phyloP scores from a whole-genome alignment of 148 eudicot species.

The Bassia scoparia region DNA sequence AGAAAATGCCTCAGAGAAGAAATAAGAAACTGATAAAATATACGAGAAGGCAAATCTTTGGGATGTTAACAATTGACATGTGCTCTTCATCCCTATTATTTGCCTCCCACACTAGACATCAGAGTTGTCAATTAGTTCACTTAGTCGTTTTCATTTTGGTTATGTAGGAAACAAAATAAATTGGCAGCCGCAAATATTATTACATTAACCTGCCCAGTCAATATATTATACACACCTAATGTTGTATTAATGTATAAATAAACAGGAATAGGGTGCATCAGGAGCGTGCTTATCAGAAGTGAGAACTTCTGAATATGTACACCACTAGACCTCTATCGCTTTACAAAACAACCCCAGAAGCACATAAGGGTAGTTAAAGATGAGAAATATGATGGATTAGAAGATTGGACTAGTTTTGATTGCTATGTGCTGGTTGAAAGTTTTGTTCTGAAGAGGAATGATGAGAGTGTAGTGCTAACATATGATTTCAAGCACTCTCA shows the following conservation, averaged over 20 bases:
- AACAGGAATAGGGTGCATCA: not conserved
- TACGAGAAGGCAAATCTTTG: no score
- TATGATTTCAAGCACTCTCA: slow-evolving; percentile 56
- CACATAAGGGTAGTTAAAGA: slow-evolving; percentile 33
- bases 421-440: slow-evolving; percentile 64
- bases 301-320: slow-evolving; percentile 27
- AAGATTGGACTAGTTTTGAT: slow-evolving; percentile 44
- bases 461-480: slow-evolving; percentile 48
- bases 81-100: no score
- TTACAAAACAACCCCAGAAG: slow-evolving; percentile 27
- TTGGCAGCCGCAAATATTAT: not conserved
- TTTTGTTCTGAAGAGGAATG: slow-evolving; percentile 53
- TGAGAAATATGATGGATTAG: slow-evolving; percentile 35
- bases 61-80: no score
- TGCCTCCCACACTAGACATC: no score
- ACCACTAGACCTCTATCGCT: slow-evolving; percentile 34
- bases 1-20: no score
- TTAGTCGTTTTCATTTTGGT: no score
- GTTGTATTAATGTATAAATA: not conserved
- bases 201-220: not conserved
- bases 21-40: no score
- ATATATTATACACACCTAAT: not conserved
- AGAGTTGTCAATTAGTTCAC: no score
- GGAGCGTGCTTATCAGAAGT: not conserved
- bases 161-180: no score